phyloP scores from a whole-genome alignment of 257 asterid species.

The Catharanthus roseus region DNA sequence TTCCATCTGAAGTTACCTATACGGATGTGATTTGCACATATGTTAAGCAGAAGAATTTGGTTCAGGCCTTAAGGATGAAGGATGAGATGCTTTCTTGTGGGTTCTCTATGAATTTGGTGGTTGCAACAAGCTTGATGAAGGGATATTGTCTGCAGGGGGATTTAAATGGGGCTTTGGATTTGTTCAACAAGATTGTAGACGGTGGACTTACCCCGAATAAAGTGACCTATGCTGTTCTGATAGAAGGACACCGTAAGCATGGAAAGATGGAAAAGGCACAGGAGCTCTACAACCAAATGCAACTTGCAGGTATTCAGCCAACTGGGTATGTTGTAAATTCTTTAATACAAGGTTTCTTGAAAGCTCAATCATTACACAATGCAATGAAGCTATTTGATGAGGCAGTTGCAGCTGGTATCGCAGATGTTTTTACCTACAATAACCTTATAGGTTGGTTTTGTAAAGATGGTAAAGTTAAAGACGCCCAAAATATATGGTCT shows the following conservation, averaged over 20 bases:
- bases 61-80: slow-evolving; percentile 55
- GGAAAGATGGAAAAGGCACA: slow-evolving; percentile 53
- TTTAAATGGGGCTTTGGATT: slow-evolving; percentile 48
- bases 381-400: slow-evolving; percentile 49
- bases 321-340: slow-evolving; percentile 49
- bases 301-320: slow-evolving; percentile 52
- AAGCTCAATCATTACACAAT: slow-evolving; percentile 33
- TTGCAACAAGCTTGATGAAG: slow-evolving; percentile 80
- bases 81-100: slow-evolving; percentile 72
- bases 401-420: slow-evolving; percentile 52
- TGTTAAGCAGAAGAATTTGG: slow-evolving; percentile 60
- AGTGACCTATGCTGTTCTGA: slow-evolving; percentile 73
- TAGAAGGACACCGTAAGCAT: slow-evolving; percentile 67
- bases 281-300: slow-evolving; percentile 53
- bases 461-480: slow-evolving; percentile 41
- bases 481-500: slow-evolving; percentile 50
- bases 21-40: slow-evolving; percentile 47
- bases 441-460: slow-evolving; percentile 52
- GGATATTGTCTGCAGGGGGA: slow-evolving; percentile 64
- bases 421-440: slow-evolving; percentile 61
- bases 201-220: slow-evolving; percentile 59
- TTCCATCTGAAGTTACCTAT: slow-evolving; percentile 55
- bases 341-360: slow-evolving; percentile 55
- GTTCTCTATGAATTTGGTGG: slow-evolving; percentile 54
- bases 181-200: slow-evolving; percentile 44